Conservation (phyloP, 371 early-diverging fungal genomes). For the Mortierella sp. region DNA sequence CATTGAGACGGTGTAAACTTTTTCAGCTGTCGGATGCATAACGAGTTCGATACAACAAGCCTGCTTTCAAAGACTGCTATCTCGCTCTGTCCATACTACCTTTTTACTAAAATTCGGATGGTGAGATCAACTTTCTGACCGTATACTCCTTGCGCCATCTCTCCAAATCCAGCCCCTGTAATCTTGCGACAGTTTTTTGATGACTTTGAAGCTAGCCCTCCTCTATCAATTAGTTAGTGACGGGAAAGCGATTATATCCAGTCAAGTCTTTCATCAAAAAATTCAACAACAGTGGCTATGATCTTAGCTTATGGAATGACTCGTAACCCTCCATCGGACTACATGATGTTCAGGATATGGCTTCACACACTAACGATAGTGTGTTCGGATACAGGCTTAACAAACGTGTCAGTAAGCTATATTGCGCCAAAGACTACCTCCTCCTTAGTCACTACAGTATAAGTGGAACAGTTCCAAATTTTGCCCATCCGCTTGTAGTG, state of each 20-base stretch:
- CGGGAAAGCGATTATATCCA: not conserved
- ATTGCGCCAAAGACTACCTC: no score
- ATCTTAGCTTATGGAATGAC: not conserved
- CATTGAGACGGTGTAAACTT: constrained; percentile 5
- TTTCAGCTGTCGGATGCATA: not conserved
- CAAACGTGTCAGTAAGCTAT: constrained; percentile 1
- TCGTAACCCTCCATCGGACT: not conserved
- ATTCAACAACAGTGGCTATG: not conserved
- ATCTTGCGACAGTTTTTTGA: constrained; percentile 3
- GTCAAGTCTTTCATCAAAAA: not conserved
- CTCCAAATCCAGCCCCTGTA: constrained; percentile 1
- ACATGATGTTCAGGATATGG: constrained; percentile 6
- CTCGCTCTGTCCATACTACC: constrained; percentile 3
- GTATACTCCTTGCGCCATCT: not conserved
- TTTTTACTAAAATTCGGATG: not conserved
- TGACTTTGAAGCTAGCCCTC: constrained; percentile 3
- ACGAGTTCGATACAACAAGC: constrained; percentile 1
- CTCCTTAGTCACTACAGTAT: no score
- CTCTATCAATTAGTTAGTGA: constrained; percentile 1
- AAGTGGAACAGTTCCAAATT: no score
- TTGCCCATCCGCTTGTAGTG: no score
- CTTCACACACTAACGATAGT: not conserved
- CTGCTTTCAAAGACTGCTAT: constrained; percentile 1
- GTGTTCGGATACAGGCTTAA: not conserved
- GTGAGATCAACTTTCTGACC: constrained; percentile 6